Evolutionary conservation across 1,284 basidiomycete genomes (phyloP).

Genomic region (Vanrija pseudolonga): DNA sequence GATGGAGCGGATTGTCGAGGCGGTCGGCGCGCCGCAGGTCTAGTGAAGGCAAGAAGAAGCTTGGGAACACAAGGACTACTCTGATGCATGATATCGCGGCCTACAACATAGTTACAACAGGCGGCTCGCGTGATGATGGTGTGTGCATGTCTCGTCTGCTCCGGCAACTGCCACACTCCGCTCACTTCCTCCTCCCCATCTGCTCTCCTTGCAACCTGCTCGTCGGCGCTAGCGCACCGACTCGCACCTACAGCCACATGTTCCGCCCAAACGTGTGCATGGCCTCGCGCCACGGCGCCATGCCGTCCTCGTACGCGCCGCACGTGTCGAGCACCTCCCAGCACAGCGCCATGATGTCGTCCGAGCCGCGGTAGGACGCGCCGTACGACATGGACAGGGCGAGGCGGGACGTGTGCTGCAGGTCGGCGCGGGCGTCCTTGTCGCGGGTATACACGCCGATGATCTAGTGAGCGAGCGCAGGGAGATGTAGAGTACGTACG

Average conservation of each 20-base stretch:
- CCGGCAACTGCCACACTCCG: no score
- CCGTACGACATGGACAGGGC: conserved; percentile 13
- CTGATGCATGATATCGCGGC: no score
- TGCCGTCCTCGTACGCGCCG: conserved; percentile 17
- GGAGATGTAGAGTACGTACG: no score
- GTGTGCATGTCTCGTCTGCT: no score
- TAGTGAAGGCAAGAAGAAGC: no score
- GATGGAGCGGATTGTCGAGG: background rate
- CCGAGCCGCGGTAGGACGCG: conserved; percentile 7
- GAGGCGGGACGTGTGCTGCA: conserved; percentile 5
- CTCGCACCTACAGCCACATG: background rate
- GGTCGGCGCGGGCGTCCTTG: background rate
- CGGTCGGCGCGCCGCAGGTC: no score
- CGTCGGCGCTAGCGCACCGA: no score
- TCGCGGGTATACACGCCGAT: conserved; percentile 14
- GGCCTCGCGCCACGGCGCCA: conserved; percentile 21
- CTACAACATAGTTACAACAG: no score
- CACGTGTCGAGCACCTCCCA: conserved; percentile 15
- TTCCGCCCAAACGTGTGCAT: conserved; percentile 11
- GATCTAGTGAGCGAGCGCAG: background rate
- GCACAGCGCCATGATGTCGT: conserved; percentile 14
- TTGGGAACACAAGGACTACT: no score
- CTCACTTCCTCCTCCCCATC: no score
- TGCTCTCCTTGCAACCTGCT: no score
- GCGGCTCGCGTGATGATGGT: no score